Evolutionary conservation across 139 green algal species (phyloP).

Genomic region (Chlorella sorokiniana): DNA sequence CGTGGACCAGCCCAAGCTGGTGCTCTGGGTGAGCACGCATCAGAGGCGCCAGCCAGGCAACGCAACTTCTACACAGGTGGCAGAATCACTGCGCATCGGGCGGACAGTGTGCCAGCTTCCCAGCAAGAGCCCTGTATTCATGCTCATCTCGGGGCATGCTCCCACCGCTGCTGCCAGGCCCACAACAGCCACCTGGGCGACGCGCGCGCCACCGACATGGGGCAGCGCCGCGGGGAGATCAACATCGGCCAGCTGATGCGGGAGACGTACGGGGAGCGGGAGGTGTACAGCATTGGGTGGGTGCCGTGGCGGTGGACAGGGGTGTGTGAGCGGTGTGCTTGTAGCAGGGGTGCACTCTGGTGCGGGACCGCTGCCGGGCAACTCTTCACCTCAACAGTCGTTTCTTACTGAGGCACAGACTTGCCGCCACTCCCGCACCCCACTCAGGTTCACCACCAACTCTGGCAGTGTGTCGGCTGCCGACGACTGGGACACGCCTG

Average conservation of each 20-base stretch:
- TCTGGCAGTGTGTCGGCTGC: constrained; percentile 62
- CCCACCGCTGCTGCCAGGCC: too few species aligned
- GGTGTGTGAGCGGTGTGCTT: neutral
- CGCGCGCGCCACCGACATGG: constrained; percentile 66
- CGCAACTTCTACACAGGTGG: neutral
- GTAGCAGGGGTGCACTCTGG: neutral
- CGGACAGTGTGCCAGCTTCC: too few species aligned
- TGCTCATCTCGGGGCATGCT: neutral
- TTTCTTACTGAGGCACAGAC: neutral
- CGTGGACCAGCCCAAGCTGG: neutral
- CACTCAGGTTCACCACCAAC: constrained; percentile 53
- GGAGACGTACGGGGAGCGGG: constrained; percentile 37
- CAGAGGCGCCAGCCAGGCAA: neutral
- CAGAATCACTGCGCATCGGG: too few species aligned
- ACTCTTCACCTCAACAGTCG: neutral
- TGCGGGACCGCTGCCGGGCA: neutral
- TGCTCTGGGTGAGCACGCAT: neutral
- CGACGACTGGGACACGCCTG: constrained; percentile 60
- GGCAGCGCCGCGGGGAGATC: constrained; percentile 52
- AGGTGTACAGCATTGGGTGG: constrained; percentile 46
- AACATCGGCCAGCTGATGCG: constrained; percentile 71
- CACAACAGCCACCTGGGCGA: constrained; percentile 76
- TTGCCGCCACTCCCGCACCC: too few species aligned
- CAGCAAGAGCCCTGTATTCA: too few species aligned
- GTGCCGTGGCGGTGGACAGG: neutral